These are phyloP conservation scores for Solanum virginianum DNA, from an alignment of 257 asterid species.

Conservation along the genomic window DNA sequence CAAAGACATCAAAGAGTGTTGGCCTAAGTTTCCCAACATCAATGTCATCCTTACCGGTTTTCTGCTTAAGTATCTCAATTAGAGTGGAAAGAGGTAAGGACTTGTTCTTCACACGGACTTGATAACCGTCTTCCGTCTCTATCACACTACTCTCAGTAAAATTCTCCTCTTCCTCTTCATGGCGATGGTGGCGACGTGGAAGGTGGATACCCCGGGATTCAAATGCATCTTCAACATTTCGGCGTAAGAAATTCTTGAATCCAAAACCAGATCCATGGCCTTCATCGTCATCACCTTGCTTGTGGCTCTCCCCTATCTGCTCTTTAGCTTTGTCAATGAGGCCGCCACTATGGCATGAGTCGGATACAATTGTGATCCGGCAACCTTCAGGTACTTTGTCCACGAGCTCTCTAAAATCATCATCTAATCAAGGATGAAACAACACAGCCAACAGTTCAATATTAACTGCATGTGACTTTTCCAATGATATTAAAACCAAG, in stretches of 20 bases:
- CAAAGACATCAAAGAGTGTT: conserved; percentile 71
- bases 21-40: conserved; percentile 91
- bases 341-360: conserved; percentile 96
- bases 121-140: conserved; percentile 8
- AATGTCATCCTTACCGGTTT: conserved; percentile 84
- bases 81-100: conserved; percentile 76
- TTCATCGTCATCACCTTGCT: conserved; percentile 11
- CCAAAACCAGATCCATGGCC: conserved; percentile 37
- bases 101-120: conserved; percentile 38
- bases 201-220: conserved; percentile 67
- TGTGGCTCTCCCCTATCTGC: conserved; percentile 84
- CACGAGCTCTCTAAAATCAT: conserved; percentile 91
- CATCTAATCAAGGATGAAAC: conserved; percentile 35
- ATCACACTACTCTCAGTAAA: conserved; percentile 1
- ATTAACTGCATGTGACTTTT: not conserved
- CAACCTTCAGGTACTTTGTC: conserved; percentile 81
- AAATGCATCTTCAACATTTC: conserved; percentile 49
- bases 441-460: not conserved
- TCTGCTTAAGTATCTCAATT: conserved; percentile 71
- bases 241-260: conserved; percentile 54
- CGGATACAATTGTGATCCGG: conserved; percentile 79
- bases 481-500: not conserved
- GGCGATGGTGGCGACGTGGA: conserved; percentile 31
- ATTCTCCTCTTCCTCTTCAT: conserved; percentile 19
- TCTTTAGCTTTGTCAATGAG: conserved; percentile 85